These are phyloP conservation scores for Lizonia empirigonia DNA, from an alignment of 2,329 filamentous ascomycete genomes.

Conservation along the genomic window DNA sequence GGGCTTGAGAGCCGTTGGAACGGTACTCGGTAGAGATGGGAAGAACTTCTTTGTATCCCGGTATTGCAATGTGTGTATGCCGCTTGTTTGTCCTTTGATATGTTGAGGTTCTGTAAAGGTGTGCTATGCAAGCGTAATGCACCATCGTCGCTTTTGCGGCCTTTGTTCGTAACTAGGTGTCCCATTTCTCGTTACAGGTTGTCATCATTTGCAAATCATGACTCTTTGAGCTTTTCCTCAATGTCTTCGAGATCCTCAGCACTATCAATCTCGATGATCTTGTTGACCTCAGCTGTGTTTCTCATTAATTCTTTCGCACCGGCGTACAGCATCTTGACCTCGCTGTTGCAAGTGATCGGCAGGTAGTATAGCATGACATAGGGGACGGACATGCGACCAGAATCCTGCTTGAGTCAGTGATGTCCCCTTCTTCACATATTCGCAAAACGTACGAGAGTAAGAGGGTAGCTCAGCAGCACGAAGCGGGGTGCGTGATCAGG, in stretches of 20 bases:
- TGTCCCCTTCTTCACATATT: background rate
- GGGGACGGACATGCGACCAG: slow-evolving; percentile 83
- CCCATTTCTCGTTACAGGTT: background rate
- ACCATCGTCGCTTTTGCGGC: background rate
- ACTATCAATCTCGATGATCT: slow-evolving; percentile 82
- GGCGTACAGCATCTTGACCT: slow-evolving; percentile 91
- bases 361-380: slow-evolving; percentile 97
- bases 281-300: slow-evolving; percentile 87
- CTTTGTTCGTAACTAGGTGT: background rate
- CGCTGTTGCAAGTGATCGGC: slow-evolving; percentile 85
- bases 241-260: slow-evolving; percentile 84
- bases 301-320: slow-evolving; percentile 95
- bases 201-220: background rate
- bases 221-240: slow-evolving; percentile 65
- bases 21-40: background rate
- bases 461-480: slow-evolving; percentile 85
- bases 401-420: slow-evolving; percentile 60
- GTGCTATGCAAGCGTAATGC: background rate
- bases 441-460: slow-evolving; percentile 71
- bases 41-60: background rate
- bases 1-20: background rate
- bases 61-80: background rate
- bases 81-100: background rate
- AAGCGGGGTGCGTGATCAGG: slow-evolving; percentile 92
- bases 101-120: background rate